Percentiles rank a stretch among this genome's conserved stretches.
These are phyloP conservation scores for Lipomyces lipofer DNA, from an alignment of 805 yeast species.

Conservation along the genomic window DNA sequence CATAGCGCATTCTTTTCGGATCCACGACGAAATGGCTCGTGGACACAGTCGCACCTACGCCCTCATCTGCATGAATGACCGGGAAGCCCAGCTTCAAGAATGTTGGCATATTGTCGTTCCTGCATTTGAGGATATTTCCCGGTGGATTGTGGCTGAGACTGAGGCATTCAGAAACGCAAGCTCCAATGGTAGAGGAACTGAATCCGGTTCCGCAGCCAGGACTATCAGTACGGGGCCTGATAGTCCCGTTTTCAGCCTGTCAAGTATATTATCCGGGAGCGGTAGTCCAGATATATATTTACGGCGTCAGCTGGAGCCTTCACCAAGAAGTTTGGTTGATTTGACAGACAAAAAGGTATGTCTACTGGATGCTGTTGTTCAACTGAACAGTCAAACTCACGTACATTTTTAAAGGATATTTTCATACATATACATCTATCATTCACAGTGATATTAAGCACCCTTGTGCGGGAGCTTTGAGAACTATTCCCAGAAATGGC, in stretches of 20 bases:
- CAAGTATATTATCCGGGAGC: not conserved
- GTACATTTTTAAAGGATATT: slow-evolving; percentile 1
- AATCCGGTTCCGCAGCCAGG: not conserved
- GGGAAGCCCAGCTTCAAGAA: slow-evolving; percentile 8
- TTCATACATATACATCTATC: slow-evolving; percentile 10
- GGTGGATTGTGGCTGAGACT: slow-evolving; percentile 12
- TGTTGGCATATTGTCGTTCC: slow-evolving; percentile 15
- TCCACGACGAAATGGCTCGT: slow-evolving; percentile 12
- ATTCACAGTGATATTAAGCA: slow-evolving; percentile 3
- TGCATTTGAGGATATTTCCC: slow-evolving; percentile 14
- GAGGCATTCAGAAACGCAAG: not conserved
- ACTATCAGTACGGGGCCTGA: not conserved
- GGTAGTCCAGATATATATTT: slow-evolving; percentile 5
- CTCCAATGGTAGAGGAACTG: not conserved
- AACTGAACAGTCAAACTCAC: not conserved
- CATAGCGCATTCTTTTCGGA: slow-evolving; percentile 8
- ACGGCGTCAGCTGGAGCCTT: slow-evolving; percentile 9
- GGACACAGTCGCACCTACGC: slow-evolving; percentile 11
- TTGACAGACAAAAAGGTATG: slow-evolving; percentile 8
- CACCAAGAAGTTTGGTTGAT: slow-evolving; percentile 9
- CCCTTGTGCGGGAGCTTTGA: not conserved
- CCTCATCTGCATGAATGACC: slow-evolving; percentile 3
- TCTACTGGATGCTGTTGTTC: not conserved
- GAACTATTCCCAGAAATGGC: no score
- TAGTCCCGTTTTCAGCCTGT: not conserved